These are phyloP conservation scores for Cryphonectria carpinicola DNA, from an alignment of 2,329 filamentous ascomycete species.

Conservation along the genomic window DNA sequence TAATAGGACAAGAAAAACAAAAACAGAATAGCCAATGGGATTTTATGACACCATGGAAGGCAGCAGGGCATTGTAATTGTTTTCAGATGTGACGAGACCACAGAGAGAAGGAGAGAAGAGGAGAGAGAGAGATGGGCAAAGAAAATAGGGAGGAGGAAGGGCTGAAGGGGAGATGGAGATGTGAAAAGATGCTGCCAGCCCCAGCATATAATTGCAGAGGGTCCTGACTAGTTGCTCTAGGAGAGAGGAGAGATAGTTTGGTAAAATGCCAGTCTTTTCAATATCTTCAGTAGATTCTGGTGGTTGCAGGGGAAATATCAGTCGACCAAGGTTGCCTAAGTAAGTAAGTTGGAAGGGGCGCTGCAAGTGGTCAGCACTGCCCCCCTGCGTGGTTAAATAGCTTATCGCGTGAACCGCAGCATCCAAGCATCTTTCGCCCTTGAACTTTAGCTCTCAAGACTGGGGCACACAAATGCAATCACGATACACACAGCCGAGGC, in stretches of 20 bases:
- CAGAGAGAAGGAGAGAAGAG: neutral
- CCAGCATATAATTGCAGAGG: neutral
- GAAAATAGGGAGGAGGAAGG: neutral
- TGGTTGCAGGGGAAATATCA: neutral
- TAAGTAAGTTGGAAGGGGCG: neutral
- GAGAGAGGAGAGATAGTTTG: neutral
- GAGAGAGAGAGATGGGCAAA: neutral
- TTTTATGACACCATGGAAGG: neutral
- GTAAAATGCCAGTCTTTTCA: neutral
- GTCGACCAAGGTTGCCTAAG: constrained; percentile 1
- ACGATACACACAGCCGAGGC: constrained; percentile 8
- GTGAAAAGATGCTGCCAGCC: neutral
- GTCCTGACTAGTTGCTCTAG: neutral
- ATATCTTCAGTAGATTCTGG: neutral
- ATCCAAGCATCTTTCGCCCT: neutral
- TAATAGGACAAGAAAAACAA: neutral
- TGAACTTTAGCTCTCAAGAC: neutral
- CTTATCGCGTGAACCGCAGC: neutral
- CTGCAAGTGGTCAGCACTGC: constrained; percentile 7
- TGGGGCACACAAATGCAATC: neutral
- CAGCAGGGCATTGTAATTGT: neutral
- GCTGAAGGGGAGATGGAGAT: neutral
- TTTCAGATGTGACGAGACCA: neutral
- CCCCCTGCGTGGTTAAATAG: neutral
- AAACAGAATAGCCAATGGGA: neutral